These are phyloP conservation scores for Scytalidium sp. DNA, from an alignment of 2,329 filamentous ascomycete genomes.

Conservation along the genomic window DNA sequence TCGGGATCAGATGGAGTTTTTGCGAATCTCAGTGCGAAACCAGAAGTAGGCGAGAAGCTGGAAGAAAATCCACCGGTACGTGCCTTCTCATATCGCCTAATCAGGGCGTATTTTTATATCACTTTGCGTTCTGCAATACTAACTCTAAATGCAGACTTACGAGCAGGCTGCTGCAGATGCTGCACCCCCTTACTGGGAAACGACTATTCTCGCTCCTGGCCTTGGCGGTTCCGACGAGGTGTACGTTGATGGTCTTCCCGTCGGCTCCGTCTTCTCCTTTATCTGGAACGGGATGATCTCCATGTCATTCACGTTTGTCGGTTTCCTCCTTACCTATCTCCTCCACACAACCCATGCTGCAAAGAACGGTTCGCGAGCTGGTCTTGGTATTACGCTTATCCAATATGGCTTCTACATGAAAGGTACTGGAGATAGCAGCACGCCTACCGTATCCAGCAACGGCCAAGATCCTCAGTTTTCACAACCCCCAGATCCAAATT, in stretches of 20 bases:
- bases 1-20: slow-evolving; percentile 93
- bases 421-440: slow-evolving; percentile 42
- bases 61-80: slow-evolving; percentile 93
- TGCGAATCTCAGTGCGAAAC: slow-evolving; percentile 90
- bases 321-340: slow-evolving; percentile 96
- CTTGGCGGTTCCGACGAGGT: slow-evolving; percentile 90
- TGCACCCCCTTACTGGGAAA: slow-evolving; percentile 98
- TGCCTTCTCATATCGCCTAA: neutral
- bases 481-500: slow-evolving; percentile 81
- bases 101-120: slow-evolving; percentile 4
- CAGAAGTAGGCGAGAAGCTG: slow-evolving; percentile 71
- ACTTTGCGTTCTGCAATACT: neutral
- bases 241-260: slow-evolving; percentile 93
- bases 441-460: slow-evolving; percentile 33
- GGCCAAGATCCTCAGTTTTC: slow-evolving; percentile 55
- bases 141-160: slow-evolving; percentile 64
- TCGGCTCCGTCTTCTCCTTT: slow-evolving; percentile 83
- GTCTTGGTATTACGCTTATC: slow-evolving; percentile 90
- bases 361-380: slow-evolving; percentile 94
- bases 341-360: slow-evolving; percentile 97
- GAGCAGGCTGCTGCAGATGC: slow-evolving; percentile 97
- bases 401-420: slow-evolving; percentile 98
- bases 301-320: slow-evolving; percentile 94
- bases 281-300: slow-evolving; percentile 95
- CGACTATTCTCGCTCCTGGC: slow-evolving; percentile 91